Conservation (phyloP, 208 protist genomes). For the Chromosphaera perkinsii region DNA sequence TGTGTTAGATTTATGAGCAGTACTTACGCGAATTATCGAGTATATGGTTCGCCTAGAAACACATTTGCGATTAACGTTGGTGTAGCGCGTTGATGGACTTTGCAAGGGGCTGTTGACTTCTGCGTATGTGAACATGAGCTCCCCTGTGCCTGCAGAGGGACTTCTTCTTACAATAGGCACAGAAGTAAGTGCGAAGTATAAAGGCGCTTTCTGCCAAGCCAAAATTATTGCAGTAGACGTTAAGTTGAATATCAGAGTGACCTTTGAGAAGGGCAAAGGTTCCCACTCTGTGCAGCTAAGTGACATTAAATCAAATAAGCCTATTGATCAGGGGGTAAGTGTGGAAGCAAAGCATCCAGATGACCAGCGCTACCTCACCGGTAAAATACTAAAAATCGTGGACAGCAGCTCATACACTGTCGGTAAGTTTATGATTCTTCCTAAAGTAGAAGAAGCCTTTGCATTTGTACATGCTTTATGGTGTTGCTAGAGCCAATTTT, state of each 20-base stretch:
- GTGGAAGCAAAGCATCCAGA: slow-evolving; percentile 5
- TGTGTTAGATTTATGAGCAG: too few relatives aligned
- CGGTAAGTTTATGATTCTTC: not conserved
- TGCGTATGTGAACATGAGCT: too few relatives aligned
- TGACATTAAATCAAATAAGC: not conserved
- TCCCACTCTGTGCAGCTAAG: not conserved
- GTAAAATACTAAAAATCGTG: not conserved
- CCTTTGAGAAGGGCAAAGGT: slow-evolving; percentile 5
- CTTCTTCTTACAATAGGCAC: too few relatives aligned
- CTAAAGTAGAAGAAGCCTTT: not conserved
- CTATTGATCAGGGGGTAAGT: not conserved
- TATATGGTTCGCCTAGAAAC: too few relatives aligned
- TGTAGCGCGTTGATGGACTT: too few relatives aligned
- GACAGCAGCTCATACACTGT: slow-evolving; percentile 3
- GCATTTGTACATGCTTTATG: not conserved
- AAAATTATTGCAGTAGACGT: not conserved
- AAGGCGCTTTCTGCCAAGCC: slow-evolving; percentile 7
- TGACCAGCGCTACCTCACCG: not conserved
- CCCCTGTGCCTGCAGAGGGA: too few relatives aligned
- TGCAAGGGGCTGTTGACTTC: too few relatives aligned
- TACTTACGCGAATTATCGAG: too few relatives aligned
- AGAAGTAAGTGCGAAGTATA: slow-evolving; percentile 2
- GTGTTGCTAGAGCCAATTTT: not conserved
- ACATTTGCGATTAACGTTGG: too few relatives aligned
- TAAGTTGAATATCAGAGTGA: not conserved